phyloP scores from a whole-genome alignment of 257 asterid species.

The Forsythia viridissima region DNA sequence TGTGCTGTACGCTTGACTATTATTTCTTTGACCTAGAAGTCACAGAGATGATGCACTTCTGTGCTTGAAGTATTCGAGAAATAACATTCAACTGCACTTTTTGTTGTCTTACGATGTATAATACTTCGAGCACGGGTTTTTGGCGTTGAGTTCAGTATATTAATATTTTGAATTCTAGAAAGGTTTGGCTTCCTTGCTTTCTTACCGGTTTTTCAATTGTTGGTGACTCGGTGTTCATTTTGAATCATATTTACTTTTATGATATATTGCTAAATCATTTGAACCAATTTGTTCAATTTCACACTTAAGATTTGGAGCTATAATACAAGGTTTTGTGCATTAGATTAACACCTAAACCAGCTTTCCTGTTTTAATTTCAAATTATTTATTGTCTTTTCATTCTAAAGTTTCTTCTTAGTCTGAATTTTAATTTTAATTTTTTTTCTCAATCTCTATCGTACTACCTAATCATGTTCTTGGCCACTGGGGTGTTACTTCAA shows the following conservation, averaged over 20 bases:
- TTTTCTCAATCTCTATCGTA: no score
- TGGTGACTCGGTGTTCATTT: not conserved
- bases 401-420: no score
- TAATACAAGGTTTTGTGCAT: no score
- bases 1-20: not conserved
- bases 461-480: no score
- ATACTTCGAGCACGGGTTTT: not conserved
- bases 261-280: no score
- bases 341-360: no score
- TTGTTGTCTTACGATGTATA: not conserved
- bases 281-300: no score
- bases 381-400: no score
- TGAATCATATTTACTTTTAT: not conserved
- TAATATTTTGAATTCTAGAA: not conserved
- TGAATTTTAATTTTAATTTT: no score
- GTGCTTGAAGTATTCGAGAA: not conserved
- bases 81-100: not conserved
- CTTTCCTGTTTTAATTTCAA: no score
- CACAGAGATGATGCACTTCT: not conserved
- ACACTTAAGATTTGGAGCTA: no score
- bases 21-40: not conserved
- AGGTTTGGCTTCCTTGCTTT: not conserved
- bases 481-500: no score
- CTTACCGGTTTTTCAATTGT: not conserved
- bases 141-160: not conserved